Evolutionary conservation across 257 asterid genomes (phyloP), one percentile per base, ranked within the genome.

Genomic region (Orobanche coerulescens): DNA sequence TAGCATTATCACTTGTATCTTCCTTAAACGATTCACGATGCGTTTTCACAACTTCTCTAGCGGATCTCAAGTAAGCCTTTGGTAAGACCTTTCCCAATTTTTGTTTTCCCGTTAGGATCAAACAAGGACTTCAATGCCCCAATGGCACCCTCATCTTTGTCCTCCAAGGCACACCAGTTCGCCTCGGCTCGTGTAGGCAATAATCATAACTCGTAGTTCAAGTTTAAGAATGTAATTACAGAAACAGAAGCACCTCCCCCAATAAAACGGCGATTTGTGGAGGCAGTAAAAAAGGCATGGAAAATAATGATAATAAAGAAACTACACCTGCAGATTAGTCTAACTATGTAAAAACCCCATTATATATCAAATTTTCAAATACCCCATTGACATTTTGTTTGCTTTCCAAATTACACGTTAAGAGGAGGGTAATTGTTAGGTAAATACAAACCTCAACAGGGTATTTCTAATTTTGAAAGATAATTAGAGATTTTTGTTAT

Each of bases 71-170:
- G 83, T 91, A 91, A 52, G 80, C 94, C 73, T 88, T 91, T 0
- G 98, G 98, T 79, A 91, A 62, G 33, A 84, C 75, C 75, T 67
- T 82, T 91, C 16, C 98, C 98, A 0, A 88, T 67, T 67, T 91
- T 88, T 4, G 96, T 85, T 77, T 77, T 91, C 84, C 88, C 98
- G 39, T 83, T 88, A 22, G 98, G 95, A 70, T 91, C 94, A 23
- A 88, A 68, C 67, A 91, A 66, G 26, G 95, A 79, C 74, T 77
- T 83, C 49, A 91, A 34, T 2, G 95, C 81, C 53, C 83, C 96
- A 42, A 76, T 48, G 46, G 88, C 46, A 14, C 91, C 75, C 46
- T 82, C 92, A 0, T 79, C 81, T 13, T 81, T 59, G 18, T 66
- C 81, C 42, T 79, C 81, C 26, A n/a, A 23, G 9, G 53, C 68